A percentile compares a stretch with the other conserved stretches of the same genome.
phyloP scores from a whole-genome alignment of 441 rosid species.

The Corymbia calophylla region DNA sequence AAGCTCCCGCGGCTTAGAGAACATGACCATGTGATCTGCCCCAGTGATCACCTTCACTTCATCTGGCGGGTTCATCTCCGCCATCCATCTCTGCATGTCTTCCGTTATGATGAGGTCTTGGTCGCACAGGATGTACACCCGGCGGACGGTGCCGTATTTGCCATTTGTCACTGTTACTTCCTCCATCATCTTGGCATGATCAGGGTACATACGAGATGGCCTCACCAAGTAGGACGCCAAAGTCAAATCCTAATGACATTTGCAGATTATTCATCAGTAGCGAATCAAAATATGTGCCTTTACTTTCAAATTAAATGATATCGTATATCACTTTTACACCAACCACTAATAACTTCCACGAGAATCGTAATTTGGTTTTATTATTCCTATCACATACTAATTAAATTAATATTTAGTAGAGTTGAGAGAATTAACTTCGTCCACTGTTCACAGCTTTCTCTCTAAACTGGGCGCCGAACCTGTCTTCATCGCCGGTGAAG shows the following conservation, averaged over 20 bases:
- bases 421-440: too few relatives aligned
- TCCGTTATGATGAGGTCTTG: neutral
- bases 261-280: neutral
- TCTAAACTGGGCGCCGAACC: too few relatives aligned
- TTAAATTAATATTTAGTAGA: too few relatives aligned
- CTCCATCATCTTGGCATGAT: neutral
- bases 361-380: neutral
- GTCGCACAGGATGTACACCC: slow-evolving; percentile 17
- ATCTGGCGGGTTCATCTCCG: slow-evolving; percentile 15
- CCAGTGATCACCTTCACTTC: slow-evolving; percentile 17
- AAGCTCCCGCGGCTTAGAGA: slow-evolving; percentile 24
- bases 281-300: neutral
- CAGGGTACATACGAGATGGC: neutral
- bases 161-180: slow-evolving; percentile 5
- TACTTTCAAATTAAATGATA: neutral
- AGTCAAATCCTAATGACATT: neutral
- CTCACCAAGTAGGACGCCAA: slow-evolving; percentile 14
- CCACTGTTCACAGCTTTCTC: too few relatives aligned
- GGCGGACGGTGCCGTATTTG: slow-evolving; percentile 12
- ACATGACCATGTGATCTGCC: slow-evolving; percentile 36
- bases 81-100: slow-evolving; percentile 26
- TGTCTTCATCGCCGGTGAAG: too few relatives aligned
- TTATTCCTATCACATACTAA: neutral
- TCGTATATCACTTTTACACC: neutral
- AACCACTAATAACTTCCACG: neutral